A percentile compares a stretch with the other conserved stretches of the same genome.
phyloP scores from a whole-genome alignment of 2,329 filamentous ascomycete genomes.

The Raffaelea albimanens region DNA sequence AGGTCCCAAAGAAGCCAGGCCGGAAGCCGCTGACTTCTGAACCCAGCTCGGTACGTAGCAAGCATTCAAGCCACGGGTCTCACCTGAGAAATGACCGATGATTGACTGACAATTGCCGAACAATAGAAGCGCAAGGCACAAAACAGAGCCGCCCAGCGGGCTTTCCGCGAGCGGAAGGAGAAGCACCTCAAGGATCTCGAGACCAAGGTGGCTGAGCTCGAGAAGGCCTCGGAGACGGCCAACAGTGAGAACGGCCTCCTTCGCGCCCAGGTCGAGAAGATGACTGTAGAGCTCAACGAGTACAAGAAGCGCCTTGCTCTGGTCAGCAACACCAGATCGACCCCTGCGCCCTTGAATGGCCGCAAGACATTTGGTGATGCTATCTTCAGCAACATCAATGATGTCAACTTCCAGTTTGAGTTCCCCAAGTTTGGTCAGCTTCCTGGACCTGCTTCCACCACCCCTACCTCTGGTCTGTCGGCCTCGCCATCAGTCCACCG shows the following conservation, averaged over 20 bases:
- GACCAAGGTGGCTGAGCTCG: slow-evolving; percentile 63
- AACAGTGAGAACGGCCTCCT: slow-evolving; percentile 80
- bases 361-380: slow-evolving; percentile 38
- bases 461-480: slow-evolving; percentile 11
- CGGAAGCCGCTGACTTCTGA: slow-evolving; percentile 93
- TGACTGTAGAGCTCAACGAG: slow-evolving; percentile 76
- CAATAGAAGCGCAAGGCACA: slow-evolving; percentile 87
- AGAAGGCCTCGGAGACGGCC: slow-evolving; percentile 73
- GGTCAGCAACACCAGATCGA: slow-evolving; percentile 24
- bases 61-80: too few relatives aligned
- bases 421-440: slow-evolving; percentile 88
- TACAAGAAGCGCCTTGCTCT: slow-evolving; percentile 80
- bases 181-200: slow-evolving; percentile 82
- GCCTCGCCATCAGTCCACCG: slow-evolving; percentile 4
- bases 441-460: slow-evolving; percentile 30
- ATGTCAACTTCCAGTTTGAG: slow-evolving; percentile 87
- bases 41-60: slow-evolving; percentile 78
- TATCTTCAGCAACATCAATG: slow-evolving; percentile 51
- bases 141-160: slow-evolving; percentile 84
- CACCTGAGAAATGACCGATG: too few relatives aligned
- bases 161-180: slow-evolving; percentile 91
- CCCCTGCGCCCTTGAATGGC: slow-evolving; percentile 12
- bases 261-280: slow-evolving; percentile 76
- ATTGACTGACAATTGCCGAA: too few relatives aligned
- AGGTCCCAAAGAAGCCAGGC: slow-evolving; percentile 88